Evolutionary conservation across 2,329 filamentous ascomycete genomes (phyloP).

Genomic region (Diaporthe vexans): DNA sequence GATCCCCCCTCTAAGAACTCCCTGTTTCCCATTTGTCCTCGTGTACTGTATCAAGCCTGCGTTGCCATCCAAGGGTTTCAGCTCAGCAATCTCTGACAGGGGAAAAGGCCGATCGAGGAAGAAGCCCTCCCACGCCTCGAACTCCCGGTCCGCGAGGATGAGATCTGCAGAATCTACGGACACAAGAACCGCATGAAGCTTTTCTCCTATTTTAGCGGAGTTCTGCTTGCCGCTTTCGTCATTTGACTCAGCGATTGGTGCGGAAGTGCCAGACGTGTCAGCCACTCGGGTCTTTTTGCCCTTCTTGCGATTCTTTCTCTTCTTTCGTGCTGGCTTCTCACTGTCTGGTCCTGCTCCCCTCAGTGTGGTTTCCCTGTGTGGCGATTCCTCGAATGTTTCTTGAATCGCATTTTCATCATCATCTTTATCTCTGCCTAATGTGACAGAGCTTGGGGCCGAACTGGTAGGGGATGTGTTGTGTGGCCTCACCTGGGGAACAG

Average conservation of each 20-base stretch:
- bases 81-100: neutral
- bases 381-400: too few species aligned
- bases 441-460: constrained; percentile 22
- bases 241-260: too few species aligned
- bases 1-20: neutral
- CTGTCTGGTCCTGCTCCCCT: constrained; percentile 23
- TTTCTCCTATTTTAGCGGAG: neutral
- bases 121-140: neutral
- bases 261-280: neutral
- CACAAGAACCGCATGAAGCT: neutral
- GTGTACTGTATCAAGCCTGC: neutral
- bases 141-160: neutral
- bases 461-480: neutral
- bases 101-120: neutral
- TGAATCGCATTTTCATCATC: neutral
- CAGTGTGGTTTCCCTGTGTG: neutral
- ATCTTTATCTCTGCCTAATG: neutral
- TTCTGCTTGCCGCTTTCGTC: neutral
- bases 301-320: constrained; percentile 25
- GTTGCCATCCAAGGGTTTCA: neutral
- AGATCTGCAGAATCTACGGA: too few species aligned
- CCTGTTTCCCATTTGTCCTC: neutral
- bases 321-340: constrained; percentile 14
- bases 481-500: neutral
- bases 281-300: neutral